Evolutionary conservation across 2,329 filamentous ascomycete genomes (phyloP).

Genomic region (Hortaea werneckii): DNA sequence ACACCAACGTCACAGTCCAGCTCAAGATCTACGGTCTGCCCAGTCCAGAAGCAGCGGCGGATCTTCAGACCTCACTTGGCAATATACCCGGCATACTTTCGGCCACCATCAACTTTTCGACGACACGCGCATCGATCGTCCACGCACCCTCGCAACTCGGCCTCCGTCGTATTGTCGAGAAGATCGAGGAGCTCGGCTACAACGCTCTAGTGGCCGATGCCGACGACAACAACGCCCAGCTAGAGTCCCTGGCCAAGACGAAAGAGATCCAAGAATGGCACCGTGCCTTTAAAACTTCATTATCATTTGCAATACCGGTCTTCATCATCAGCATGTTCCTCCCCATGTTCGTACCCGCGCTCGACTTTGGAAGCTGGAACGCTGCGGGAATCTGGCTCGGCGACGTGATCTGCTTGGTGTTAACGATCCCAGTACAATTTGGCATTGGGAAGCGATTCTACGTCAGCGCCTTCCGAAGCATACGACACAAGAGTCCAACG

Average conservation of each 20-base stretch:
- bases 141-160: constrained; percentile 65
- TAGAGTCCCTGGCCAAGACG: constrained; percentile 92
- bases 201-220: constrained; percentile 84
- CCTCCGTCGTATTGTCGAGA: constrained; percentile 70
- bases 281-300: constrained; percentile 64
- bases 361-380: constrained; percentile 66
- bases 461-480: constrained; percentile 79
- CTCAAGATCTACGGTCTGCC: constrained; percentile 76
- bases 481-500: constrained; percentile 83
- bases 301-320: constrained; percentile 78
- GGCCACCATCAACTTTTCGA: constrained; percentile 64
- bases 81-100: constrained; percentile 61
- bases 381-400: constrained; percentile 74
- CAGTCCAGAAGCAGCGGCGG: constrained; percentile 58
- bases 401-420: constrained; percentile 68
- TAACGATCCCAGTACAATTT: constrained; percentile 92
- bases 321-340: constrained; percentile 88
- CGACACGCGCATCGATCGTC: constrained; percentile 61
- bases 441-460: constrained; percentile 95
- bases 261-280: constrained; percentile 93
- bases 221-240: constrained; percentile 92
- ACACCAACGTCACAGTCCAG: constrained; percentile 50
- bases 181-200: constrained; percentile 70
- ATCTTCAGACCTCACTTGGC: constrained; percentile 58
- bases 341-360: constrained; percentile 66